A percentile compares a stretch with the other conserved stretches of the same genome.
phyloP scores from a whole-genome alignment of 2,329 filamentous ascomycete genomes.

The Sclerotiophoma versabilis region DNA sequence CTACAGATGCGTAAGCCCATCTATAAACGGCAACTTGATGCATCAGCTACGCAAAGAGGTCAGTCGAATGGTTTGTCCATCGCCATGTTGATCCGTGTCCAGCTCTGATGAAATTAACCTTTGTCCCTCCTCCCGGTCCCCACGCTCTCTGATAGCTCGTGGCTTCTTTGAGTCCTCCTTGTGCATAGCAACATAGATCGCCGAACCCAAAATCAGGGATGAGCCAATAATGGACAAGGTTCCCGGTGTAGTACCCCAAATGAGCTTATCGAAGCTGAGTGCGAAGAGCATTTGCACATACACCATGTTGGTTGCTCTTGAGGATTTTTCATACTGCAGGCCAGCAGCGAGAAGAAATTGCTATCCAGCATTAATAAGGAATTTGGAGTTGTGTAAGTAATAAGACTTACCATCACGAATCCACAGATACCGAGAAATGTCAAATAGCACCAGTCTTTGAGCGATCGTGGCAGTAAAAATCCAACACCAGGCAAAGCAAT shows the following conservation, averaged over 20 bases:
- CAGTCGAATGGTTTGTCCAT: conserved; percentile 5
- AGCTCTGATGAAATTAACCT: conserved; percentile 36
- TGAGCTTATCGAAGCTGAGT: conserved; percentile 66
- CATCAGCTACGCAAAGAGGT: background rate
- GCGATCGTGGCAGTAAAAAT: conserved; percentile 62
- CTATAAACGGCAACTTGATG: background rate
- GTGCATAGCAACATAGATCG: conserved; percentile 68
- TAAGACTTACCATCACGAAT: conserved; percentile 68
- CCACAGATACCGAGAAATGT: conserved; percentile 74
- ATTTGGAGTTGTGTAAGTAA: background rate
- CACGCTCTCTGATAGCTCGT: conserved; percentile 18
- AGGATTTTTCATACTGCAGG: conserved; percentile 72
- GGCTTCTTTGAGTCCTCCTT: conserved; percentile 49
- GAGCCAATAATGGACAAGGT: conserved; percentile 67
- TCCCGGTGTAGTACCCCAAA: conserved; percentile 68
- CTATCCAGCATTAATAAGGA: conserved; percentile 28
- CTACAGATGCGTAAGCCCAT: background rate
- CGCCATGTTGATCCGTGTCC: conserved; percentile 22
- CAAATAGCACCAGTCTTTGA: conserved; percentile 71
- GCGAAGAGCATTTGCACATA: conserved; percentile 77
- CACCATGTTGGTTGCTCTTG: conserved; percentile 69
- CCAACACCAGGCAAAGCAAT: conserved; percentile 62
- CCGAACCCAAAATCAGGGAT: conserved; percentile 69
- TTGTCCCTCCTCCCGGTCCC: conserved; percentile 43
- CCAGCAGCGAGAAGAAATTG: conserved; percentile 86